phyloP scores from a whole-genome alignment of 208 protist species.

The Leishmania braziliensis region DNA sequence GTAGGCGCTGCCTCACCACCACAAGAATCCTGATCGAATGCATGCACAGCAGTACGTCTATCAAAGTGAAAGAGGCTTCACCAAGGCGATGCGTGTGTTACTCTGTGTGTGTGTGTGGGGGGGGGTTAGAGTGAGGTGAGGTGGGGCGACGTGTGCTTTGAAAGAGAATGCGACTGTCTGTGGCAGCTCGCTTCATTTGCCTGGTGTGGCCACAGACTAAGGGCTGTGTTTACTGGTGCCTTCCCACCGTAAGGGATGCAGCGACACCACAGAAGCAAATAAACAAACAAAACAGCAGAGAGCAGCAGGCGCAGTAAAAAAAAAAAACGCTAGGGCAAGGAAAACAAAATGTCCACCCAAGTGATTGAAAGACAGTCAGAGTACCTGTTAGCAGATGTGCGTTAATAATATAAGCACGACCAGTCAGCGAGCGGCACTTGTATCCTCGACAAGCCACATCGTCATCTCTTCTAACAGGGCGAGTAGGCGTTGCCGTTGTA shows the following conservation, averaged over 20 bases:
- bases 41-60: not conserved
- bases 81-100: too few relatives aligned
- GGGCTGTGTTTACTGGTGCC: not conserved
- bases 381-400: not conserved
- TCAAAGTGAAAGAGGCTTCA: not conserved
- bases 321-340: not conserved
- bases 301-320: conserved; percentile 5
- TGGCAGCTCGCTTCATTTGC: not conserved
- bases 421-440: not conserved
- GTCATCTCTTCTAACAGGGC: conserved; percentile 7
- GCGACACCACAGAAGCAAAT: not conserved
- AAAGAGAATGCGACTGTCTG: not conserved
- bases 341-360: not conserved
- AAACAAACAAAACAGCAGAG: conserved; percentile 3
- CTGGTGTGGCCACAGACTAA: not conserved
- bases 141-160: not conserved
- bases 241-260: not conserved
- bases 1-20: not conserved
- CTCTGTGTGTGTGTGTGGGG: not conserved
- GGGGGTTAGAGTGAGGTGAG: not conserved
- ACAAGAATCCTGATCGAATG: not conserved
- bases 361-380: not conserved
- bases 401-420: not conserved
- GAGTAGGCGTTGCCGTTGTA: conserved; percentile 16
- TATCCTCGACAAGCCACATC: not conserved